These are phyloP conservation scores for Chlorophyllum brunneum DNA, from an alignment of 768 basidiomycete genomes.

Conservation along the genomic window DNA sequence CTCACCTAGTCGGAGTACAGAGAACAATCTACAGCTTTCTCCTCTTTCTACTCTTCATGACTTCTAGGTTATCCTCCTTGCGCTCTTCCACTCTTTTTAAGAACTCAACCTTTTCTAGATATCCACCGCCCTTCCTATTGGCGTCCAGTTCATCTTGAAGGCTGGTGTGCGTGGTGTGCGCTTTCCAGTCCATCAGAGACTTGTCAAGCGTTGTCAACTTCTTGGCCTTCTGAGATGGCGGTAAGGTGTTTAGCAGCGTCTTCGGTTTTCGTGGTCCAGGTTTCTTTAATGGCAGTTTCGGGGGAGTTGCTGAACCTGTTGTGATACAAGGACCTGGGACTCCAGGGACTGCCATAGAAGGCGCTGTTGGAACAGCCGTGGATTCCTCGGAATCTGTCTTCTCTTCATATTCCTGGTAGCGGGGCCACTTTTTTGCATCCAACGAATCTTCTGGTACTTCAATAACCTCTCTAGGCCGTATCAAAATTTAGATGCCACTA, in stretches of 20 bases:
- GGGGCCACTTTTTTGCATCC: constrained; percentile 76
- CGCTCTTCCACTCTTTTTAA: constrained; percentile 70
- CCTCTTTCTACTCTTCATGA: constrained; percentile 53
- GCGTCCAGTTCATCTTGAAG: constrained; percentile 71
- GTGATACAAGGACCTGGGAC: constrained; percentile 14
- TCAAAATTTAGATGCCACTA: constrained; percentile 9
- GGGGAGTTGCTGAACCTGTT: constrained; percentile 14
- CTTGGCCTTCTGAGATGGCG: constrained; percentile 51
- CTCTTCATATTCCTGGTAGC: constrained; percentile 21
- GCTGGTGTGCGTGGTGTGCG: constrained; percentile 48
- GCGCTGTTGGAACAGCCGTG: constrained; percentile 7
- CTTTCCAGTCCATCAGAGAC: constrained; percentile 82
- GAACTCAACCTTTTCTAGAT: constrained; percentile 84
- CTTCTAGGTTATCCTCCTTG: constrained; percentile 61
- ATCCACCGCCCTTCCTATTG: constrained; percentile 72
- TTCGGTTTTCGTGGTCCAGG: constrained; percentile 69
- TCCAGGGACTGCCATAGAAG: constrained; percentile 4
- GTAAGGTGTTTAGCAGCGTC: constrained; percentile 49
- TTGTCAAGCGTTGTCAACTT: constrained; percentile 84
- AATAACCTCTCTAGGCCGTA: constrained; percentile 54
- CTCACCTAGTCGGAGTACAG: background rate
- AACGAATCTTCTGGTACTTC: constrained; percentile 70
- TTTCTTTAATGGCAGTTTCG: constrained; percentile 34
- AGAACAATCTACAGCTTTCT: constrained; percentile 25
- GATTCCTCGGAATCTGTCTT: background rate